These are phyloP conservation scores for Tilletia walkeri DNA, from an alignment of 1,284 basidiomycete genomes.

Conservation along the genomic window DNA sequence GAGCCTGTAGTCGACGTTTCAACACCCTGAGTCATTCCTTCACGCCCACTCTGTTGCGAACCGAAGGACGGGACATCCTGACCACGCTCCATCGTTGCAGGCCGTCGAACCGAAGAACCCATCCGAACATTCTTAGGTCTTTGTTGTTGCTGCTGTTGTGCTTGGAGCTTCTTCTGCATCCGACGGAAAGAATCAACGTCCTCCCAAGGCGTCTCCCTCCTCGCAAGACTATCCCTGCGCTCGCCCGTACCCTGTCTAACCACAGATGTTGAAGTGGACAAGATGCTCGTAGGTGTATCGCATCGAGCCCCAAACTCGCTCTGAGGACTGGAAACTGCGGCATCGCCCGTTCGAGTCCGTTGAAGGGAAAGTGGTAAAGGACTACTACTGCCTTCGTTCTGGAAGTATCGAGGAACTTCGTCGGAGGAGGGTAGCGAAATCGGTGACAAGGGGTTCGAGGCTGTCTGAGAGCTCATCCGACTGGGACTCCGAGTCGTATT, in stretches of 20 bases:
- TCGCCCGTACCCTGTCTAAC: background rate
- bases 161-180: background rate
- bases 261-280: background rate
- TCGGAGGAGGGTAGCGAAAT: background rate
- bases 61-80: no score
- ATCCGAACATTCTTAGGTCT: background rate
- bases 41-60: no score
- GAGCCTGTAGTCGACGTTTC: no score
- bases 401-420: background rate
- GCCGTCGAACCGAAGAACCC: no score
- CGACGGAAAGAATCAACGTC: background rate
- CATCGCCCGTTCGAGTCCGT: no score
- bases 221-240: background rate
- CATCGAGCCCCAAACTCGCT: background rate
- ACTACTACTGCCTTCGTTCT: background rate
- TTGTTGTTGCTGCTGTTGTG: background rate
- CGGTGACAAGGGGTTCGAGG: no score
- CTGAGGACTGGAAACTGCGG: no score
- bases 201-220: slow-evolving; percentile 6
- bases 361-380: no score
- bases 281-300: slow-evolving; percentile 1
- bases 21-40: no score
- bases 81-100: no score
- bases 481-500: no score
- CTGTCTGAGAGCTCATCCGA: no score